Evolutionary conservation across 1,139 yeast species (phyloP), one percentile per base, ranked within the genome.

Genomic region (Geotrichum cucujoidarum): DNA sequence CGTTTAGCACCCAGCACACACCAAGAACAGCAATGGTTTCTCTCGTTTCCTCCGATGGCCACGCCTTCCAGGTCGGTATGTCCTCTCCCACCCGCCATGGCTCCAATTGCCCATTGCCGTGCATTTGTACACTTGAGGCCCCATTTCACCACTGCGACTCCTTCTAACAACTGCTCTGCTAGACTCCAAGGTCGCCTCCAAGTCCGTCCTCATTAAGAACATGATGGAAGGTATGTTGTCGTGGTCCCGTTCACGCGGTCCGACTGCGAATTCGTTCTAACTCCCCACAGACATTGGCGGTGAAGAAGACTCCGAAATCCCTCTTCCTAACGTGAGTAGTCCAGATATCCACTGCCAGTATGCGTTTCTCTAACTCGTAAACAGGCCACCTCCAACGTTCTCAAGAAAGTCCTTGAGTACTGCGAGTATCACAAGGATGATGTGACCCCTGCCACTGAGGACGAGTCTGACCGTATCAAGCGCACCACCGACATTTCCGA

Each of bases 391-490:
- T 66, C 75, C 39, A 71, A 87, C 24, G 97, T 92, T 24, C 77
- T 94, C 68, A 80, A 86, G 64, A 90, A 90, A 65, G 95, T 94
- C 16, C 75, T 94, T 51, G 97, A 92, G 66, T 94, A 97, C 95
- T 92, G 97, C 65, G 95, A 88, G 64, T 95, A 92, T 66, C 97
- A 94, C 73, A 85, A 83, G 68, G 87, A 87, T 63, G 85, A 92
- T 40, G 76, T 76, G 25, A 83, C 85, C 18, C 44, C 48, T 18
- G 43, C 49, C n/a, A 36, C 47, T 21, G 53, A 48, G 25, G 51
- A 51, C 22, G 45, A 45, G 30, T 35, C 47, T 16, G 53, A 51
- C 44, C 46, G 50, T 7, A 43, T 88, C 51, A 63, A 63, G 55
- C 59, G 63, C 52, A 62, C 62, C 48, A 55, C 66, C 21, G 74